A percentile compares a stretch with the other conserved stretches of the same genome.
These are phyloP conservation scores for Tolypocladium tropicale DNA, from an alignment of 2,329 filamentous ascomycete species.

Conservation along the genomic window DNA sequence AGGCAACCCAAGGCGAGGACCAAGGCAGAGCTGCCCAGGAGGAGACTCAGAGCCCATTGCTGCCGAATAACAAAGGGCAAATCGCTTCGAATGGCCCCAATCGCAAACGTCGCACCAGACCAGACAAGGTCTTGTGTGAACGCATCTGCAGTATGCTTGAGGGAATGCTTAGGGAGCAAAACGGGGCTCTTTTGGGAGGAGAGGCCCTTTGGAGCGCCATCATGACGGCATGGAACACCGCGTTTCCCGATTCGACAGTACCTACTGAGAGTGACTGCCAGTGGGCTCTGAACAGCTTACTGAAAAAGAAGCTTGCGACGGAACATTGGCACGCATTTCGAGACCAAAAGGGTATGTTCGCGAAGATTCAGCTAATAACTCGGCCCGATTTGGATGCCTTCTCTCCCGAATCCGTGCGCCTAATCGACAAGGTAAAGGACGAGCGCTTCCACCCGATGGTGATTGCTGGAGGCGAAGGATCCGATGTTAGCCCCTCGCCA, in stretches of 20 bases:
- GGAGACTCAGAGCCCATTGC: background rate
- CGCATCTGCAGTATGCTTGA: constrained; percentile 16
- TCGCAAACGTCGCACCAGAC: background rate
- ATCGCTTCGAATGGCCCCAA: background rate
- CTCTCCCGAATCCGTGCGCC: constrained; percentile 25
- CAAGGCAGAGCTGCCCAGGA: background rate
- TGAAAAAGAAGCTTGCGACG: constrained; percentile 21
- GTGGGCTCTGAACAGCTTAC: constrained; percentile 25
- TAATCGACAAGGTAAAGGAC: constrained; percentile 38
- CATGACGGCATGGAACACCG: constrained; percentile 31
- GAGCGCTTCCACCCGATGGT: constrained; percentile 27
- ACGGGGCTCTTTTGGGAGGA: constrained; percentile 41
- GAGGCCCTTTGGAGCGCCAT: constrained; percentile 38
- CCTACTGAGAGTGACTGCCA: constrained; percentile 30
- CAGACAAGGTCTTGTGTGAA: constrained; percentile 1
- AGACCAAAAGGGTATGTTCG: constrained; percentile 27
- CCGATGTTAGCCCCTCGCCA: background rate
- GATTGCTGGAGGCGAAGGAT: constrained; percentile 6
- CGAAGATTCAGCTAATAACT: constrained; percentile 35
- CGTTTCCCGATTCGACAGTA: constrained; percentile 26
- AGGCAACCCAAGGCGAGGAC: background rate
- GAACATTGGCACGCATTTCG: constrained; percentile 36
- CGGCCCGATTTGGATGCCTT: constrained; percentile 29
- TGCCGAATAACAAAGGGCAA: background rate
- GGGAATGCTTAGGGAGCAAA: constrained; percentile 17